Evolutionary conservation across 2,329 filamentous ascomycete genomes (phyloP), one percentile per base, ranked within the genome.

Genomic region (Aspergillus uvarum): DNA sequence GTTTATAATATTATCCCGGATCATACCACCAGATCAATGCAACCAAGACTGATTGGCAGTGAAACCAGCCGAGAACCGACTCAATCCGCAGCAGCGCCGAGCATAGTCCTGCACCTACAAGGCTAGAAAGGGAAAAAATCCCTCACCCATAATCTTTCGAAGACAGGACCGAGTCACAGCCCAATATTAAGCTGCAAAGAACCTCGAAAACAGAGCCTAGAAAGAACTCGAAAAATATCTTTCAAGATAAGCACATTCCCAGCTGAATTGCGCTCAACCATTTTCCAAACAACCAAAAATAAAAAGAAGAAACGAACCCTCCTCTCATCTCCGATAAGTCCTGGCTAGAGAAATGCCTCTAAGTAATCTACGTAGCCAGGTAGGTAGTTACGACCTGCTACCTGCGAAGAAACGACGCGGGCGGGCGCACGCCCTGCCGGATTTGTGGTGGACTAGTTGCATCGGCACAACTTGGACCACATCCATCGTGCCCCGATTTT

Each of bases 1-100:
- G 6, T 51, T n/a, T 44, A 16, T 44, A 44, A 44, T 32, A 26
- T 29, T 51, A 51, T 35, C 4, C 24, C 31, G 48, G 24, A 55
- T 29, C 53, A 47, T 31, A 51, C 11, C 26, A n/a, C 49, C 24
- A 29, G 26, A 8, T 29, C 49, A 51, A 50, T 24, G 48, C 22
- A 50, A 50, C 48, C 38, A 16, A 44, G 38, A 16, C 19, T 19
- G 12, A 38, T 56, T 42, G 32, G 42, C 38, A 38, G 51, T 44
- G 47, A 59, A 59, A 51, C 19, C 51, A 56, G 22, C 21, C 54
- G 21, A 50, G 54, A n/a, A 26, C 32, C 42, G 35, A 47, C 19
- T 31, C 32, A 35, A 16, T 35, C 32, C 26, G 26, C 7, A 35
- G 38, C 38, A 44, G 38, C 38, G 38, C 38, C 38, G 38, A 44